Evolutionary conservation across 345 rosid genomes (phyloP).

Genomic region (Kandelia obovata): DNA sequence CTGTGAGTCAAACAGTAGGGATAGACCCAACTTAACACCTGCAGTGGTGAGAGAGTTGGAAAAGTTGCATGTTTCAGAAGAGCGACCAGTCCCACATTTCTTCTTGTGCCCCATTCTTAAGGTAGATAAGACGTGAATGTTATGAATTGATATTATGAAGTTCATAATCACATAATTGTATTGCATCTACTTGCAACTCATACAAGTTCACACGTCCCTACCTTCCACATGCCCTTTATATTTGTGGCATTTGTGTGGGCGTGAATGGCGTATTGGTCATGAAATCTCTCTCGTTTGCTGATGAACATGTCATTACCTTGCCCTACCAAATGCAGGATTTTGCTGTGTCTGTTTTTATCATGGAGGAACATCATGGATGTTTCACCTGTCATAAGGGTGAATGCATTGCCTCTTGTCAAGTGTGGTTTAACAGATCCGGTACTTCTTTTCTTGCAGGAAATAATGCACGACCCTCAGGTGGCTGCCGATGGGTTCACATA

Average conservation of each 20-base stretch:
- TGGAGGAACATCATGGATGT: not conserved
- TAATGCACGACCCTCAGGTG: constrained; percentile 73
- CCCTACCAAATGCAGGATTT: not conserved
- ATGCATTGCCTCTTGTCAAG: not conserved
- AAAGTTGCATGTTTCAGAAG: constrained; percentile 51
- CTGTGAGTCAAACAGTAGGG: constrained; percentile 46
- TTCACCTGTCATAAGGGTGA: not conserved
- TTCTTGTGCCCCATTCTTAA: constrained; percentile 71
- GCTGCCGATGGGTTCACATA: constrained; percentile 81
- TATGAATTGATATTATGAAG: not conserved
- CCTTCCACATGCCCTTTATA: not conserved
- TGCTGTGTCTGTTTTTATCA: not conserved
- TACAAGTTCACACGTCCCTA: not conserved
- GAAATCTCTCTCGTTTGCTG: not conserved
- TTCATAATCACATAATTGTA: not conserved
- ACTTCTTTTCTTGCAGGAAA: constrained; percentile 46
- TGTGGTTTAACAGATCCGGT: not conserved
- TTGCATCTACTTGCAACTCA: not conserved
- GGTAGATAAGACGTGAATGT: constrained; percentile 28
- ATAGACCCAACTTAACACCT: constrained; percentile 58
- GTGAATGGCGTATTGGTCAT: not conserved
- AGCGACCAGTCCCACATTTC: constrained; percentile 59
- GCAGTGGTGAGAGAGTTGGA: constrained; percentile 60
- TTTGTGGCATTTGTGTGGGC: not conserved
- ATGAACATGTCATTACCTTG: not conserved